Base-by-base conservation (phyloP, 1,284 basidiomycete species). In the Irpex rosettiformis region DNA sequence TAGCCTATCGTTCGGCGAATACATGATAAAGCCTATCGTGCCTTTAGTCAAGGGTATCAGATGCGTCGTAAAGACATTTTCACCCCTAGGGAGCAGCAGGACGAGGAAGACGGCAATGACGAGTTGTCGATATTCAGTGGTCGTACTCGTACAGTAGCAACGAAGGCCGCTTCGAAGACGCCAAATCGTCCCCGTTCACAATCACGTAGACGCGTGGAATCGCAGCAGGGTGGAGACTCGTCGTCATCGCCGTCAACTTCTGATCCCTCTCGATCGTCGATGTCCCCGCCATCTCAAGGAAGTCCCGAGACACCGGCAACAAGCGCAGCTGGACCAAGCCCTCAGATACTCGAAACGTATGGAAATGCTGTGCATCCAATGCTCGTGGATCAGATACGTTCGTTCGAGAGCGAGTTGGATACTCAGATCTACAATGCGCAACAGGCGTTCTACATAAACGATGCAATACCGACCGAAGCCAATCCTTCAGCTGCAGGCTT, bases 121-220 rank as follows among this genome's bases (percentile, higher is more conserved):
- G 88, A 89, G 66, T 73, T 90, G 24, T 80, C 82, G 4, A 87
- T 90, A 43, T 89, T 90, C 69, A 82, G 85, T 59, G 87, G 86
- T n/a, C 81, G 82, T 62, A 87, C 82, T 8, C 81, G 85, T 61
- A 84, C 80, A 0, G 73, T 88, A 13, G 75, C 73, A 1, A 82
- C 77, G 0, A 83, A 81, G 59, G 67, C 64, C 0, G 40, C 52
- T n/a, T 18, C 16, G 13, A 51, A 27, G 48, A 24, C 48, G 18
- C 18, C 13, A 22, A 51, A 45, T 21, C 48, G 48, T 18, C 54
- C 52, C 18, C 62, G 62, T 18, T 62, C 63, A 4, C 55, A 53
- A 13, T 62, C 63, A 21, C 58, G 57, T 0, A 62, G 57, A 25
- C 69, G 66, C 25, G 57, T 62, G 28, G 62, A 66, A 1, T 61